Evolutionary conservation across 371 early-diverging fungal genomes (phyloP).

Genomic region (Syncephalastrum sp.): DNA sequence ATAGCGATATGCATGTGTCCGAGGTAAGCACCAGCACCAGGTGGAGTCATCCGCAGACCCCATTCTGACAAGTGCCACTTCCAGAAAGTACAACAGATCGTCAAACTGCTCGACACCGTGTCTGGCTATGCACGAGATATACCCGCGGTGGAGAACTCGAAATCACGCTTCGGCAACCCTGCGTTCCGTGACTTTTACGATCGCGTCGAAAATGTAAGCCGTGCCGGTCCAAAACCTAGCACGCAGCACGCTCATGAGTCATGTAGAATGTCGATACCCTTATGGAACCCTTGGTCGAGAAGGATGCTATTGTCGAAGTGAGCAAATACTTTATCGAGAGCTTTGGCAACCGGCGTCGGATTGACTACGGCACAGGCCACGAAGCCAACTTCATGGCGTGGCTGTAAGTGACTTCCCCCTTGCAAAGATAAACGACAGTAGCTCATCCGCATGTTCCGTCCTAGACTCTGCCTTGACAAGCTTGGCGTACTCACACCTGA

Average conservation of each 20-base stretch:
- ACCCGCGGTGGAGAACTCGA: conserved; percentile 75
- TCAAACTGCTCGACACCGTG: conserved; percentile 64
- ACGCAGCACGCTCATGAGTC: background rate
- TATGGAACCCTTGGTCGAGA: conserved; percentile 15
- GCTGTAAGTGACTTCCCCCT: conserved; percentile 54
- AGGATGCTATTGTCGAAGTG: conserved; percentile 68
- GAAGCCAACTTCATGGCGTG: conserved; percentile 96
- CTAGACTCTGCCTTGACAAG: conserved; percentile 77
- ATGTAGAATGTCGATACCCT: conserved; percentile 13
- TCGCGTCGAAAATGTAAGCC: conserved; percentile 54
- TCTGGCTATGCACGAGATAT: conserved; percentile 63
- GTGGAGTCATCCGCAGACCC: conserved; percentile 9
- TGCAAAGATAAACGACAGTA: background rate
- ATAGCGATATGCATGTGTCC: conserved; percentile 47
- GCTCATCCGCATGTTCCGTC: background rate
- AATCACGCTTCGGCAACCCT: conserved; percentile 90
- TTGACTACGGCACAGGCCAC: conserved; percentile 99
- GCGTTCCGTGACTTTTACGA: conserved; percentile 86
- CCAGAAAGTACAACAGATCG: conserved; percentile 58
- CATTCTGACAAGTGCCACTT: background rate
- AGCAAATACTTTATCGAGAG: conserved; percentile 79
- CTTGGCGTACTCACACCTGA: conserved; percentile 58
- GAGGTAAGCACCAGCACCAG: conserved; percentile 37
- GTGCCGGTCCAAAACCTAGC: too few relatives aligned
- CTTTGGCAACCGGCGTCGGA: conserved; percentile 95